Percentiles rank a stretch among this genome's conserved stretches.
Evolutionary conservation across 768 basidiomycete genomes (phyloP).

Genomic region (Fibroporia radiculosa): DNA sequence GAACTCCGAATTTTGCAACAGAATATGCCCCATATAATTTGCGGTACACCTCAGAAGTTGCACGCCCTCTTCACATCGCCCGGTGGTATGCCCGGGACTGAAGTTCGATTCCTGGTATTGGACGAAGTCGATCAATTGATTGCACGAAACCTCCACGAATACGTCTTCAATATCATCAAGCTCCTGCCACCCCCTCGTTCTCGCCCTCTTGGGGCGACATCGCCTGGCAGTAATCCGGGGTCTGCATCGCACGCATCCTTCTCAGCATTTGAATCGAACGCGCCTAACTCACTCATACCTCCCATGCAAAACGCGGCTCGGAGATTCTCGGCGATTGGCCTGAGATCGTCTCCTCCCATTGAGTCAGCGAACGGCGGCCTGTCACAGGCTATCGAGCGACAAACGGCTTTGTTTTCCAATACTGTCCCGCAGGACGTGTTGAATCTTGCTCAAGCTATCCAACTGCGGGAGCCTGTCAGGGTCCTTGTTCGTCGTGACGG

Average conservation of each 20-base stretch:
- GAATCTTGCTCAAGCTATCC: conserved; percentile 88
- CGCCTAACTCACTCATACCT: conserved; percentile 19
- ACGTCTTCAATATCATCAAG: conserved; percentile 89
- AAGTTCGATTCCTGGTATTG: conserved; percentile 89
- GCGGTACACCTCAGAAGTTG: conserved; percentile 95
- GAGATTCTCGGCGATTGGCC: conserved; percentile 50
- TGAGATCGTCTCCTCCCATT: conserved; percentile 37
- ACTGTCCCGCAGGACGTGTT: conserved; percentile 98
- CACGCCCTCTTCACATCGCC: conserved; percentile 83
- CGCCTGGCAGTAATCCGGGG: conserved; percentile 29
- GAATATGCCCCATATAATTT: conserved; percentile 91
- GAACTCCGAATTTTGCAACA: conserved; percentile 82
- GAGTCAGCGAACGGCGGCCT: conserved; percentile 25
- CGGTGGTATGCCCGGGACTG: conserved; percentile 70
- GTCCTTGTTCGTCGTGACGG: conserved; percentile 94
- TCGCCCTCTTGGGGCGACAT: conserved; percentile 40
- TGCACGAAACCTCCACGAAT: conserved; percentile 93
- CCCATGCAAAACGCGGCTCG: conserved; percentile 35
- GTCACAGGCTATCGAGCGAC: conserved; percentile 56
- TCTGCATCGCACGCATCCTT: conserved; percentile 34
- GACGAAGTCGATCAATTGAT: conserved; percentile 99
- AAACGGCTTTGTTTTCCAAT: conserved; percentile 94
- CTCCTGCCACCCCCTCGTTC: conserved; percentile 84
- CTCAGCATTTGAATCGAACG: conserved; percentile 23
- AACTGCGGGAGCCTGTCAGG: conserved; percentile 91